Evolutionary conservation across 1,284 basidiomycete genomes (phyloP), one percentile per base, ranked within the genome.

Genomic region (Ganoderma resinaceum): DNA sequence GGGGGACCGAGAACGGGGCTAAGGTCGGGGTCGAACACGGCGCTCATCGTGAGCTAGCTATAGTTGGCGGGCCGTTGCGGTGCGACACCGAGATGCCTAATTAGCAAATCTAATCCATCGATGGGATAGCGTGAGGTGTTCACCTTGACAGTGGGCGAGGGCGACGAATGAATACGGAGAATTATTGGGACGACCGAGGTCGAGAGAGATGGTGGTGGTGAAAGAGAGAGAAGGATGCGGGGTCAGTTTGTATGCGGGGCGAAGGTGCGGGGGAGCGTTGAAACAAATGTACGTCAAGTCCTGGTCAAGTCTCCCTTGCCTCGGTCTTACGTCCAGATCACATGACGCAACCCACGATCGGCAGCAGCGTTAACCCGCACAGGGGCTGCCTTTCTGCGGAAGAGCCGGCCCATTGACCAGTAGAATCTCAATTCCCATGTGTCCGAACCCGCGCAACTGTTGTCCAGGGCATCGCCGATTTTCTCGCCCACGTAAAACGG

Each of bases 1-100:
- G 40, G 70, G 1, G 79, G 76, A 62, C 77, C 72, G 62, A 74
- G 67, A 14, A 72, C 57, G 5, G 78, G 76, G 64, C 77, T 77
- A 52, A 76, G 71, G 29, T 73, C 69, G 18, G 78, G 76, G 20
- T 77, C 77, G 23, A 70, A 69, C 20, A 63, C 40, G 55, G 71
- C 64, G 70, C 72, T 75, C 73, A 74, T 74, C 57, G 69, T 52
- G 66, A 61, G 69, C 60, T 64, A 12, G 20, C 37, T 38, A 38
- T 66, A 67, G 71, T 55, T 29, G 52, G 37, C 37, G 9, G 58
- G 55, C 31, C 55, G 33, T 18, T 31, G 31, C 55, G 31, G 55
- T 37, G 55, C 33, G 33, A 58, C 6, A 14, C 33, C 20, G 55
- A 37, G 6, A 33, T 60, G 58, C 58, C 37, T 29, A 60, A 60